Evolutionary conservation across 1,139 yeast genomes (phyloP).

Genomic region (Geotrichum klebahnii): DNA sequence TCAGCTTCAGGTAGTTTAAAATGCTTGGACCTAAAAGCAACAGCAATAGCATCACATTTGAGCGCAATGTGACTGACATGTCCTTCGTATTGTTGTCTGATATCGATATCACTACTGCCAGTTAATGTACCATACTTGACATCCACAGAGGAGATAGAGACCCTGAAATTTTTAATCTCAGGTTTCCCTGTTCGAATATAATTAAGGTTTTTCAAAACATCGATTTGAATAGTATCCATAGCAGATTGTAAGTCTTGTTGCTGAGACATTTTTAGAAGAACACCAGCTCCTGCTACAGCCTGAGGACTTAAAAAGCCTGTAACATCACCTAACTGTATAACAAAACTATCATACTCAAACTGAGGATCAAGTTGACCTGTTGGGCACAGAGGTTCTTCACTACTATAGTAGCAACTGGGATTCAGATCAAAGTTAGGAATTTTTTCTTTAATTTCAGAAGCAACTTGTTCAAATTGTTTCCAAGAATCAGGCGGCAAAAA

Average conservation of each 20-base stretch:
- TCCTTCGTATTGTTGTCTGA: slow-evolving; percentile 14
- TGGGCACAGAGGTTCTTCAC: slow-evolving; percentile 46
- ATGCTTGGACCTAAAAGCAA: slow-evolving; percentile 27
- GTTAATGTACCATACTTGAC: slow-evolving; percentile 45
- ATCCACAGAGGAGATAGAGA: slow-evolving; percentile 50
- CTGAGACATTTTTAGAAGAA: slow-evolving; percentile 28
- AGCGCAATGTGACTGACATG: slow-evolving; percentile 28
- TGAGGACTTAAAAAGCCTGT: slow-evolving; percentile 40
- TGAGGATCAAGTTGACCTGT: slow-evolving; percentile 43
- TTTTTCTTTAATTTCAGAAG: slow-evolving; percentile 9
- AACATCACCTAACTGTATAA: slow-evolving; percentile 50
- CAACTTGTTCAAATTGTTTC: slow-evolving; percentile 24
- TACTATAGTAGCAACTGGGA: slow-evolving; percentile 44
- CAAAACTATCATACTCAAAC: slow-evolving; percentile 52
- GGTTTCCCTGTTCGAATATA: slow-evolving; percentile 40
- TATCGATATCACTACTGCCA: slow-evolving; percentile 7
- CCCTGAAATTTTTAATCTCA: slow-evolving; percentile 46
- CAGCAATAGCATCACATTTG: slow-evolving; percentile 28
- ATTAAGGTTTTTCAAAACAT: slow-evolving; percentile 49
- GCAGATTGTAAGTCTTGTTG: slow-evolving; percentile 43
- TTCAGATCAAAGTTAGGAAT: slow-evolving; percentile 27
- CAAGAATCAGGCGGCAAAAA: slow-evolving; percentile 32
- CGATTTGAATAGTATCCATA: slow-evolving; percentile 62
- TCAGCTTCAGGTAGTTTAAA: slow-evolving; percentile 25
- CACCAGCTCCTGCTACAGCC: slow-evolving; percentile 29